Conservation (phyloP, 73 alveolate species). For the Breviolum minutum region DNA sequence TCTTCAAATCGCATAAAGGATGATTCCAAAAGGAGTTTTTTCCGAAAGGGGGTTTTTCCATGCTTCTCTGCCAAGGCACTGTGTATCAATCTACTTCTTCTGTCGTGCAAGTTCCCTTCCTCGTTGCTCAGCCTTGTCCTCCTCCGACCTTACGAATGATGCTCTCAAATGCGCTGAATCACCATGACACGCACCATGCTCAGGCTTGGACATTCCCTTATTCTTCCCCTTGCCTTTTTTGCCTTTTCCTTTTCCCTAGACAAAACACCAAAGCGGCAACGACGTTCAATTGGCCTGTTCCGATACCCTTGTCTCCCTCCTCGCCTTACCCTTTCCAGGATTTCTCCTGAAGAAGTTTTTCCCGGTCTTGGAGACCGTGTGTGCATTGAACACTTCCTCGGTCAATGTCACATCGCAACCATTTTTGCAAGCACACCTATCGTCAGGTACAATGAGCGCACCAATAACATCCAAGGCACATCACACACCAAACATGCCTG, state of each 20-base stretch:
- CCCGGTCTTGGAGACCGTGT: constrained; percentile 76
- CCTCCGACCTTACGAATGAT: constrained; percentile 39
- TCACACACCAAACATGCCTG: constrained; percentile 89
- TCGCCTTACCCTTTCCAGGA: constrained; percentile 94
- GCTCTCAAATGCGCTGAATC: not conserved
- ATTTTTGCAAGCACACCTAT: not conserved
- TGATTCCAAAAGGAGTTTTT: no score
- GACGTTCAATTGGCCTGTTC: not conserved
- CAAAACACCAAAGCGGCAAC: not conserved
- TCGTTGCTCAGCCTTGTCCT: constrained; percentile 90
- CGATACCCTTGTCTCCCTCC: not conserved
- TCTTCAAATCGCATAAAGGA: no score
- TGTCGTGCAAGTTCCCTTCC: constrained; percentile 80
- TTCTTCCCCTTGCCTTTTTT: constrained; percentile 78
- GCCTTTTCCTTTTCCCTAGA: constrained; percentile 76
- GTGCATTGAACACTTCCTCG: constrained; percentile 81
- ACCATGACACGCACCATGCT: not conserved
- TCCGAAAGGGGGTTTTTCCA: no score
- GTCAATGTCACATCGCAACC: not conserved
- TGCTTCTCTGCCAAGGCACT: not conserved
- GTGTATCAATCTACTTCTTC: constrained; percentile 21
- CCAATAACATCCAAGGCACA: constrained; percentile 22
- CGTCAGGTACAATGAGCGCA: not conserved
- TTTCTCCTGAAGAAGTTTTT: constrained; percentile 55
- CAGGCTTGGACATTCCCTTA: constrained; percentile 17